Conservation (phyloP, 768 basidiomycete species). For the Phlebiopsis gigantea region DNA sequence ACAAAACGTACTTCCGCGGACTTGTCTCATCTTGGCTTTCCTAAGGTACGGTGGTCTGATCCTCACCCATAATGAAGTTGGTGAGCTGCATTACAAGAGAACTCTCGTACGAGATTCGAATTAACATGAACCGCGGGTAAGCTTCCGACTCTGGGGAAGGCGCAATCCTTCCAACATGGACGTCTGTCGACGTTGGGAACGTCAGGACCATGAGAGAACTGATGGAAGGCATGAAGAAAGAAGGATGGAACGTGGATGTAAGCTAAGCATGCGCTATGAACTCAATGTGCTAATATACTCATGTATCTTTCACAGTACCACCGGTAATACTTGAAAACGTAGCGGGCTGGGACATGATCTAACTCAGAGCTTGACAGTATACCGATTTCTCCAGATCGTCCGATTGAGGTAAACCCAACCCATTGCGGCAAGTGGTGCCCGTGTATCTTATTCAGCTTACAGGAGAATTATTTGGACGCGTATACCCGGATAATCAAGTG, state of each 20-base stretch:
- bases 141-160: constrained; percentile 60
- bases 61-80: constrained; percentile 90
- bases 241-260: constrained; percentile 93
- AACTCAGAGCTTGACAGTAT: constrained; percentile 44
- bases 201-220: constrained; percentile 88
- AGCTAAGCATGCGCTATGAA: neutral
- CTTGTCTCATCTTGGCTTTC: neutral
- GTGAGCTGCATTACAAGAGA: constrained; percentile 34
- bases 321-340: constrained; percentile 40
- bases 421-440: neutral
- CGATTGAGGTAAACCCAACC: constrained; percentile 63
- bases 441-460: neutral
- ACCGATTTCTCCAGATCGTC: constrained; percentile 90
- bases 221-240: constrained; percentile 68
- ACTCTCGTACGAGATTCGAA: neutral
- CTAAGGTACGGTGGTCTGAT: constrained; percentile 82
- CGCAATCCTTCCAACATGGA: constrained; percentile 90
- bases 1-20: too few relatives aligned
- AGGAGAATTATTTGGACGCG: constrained; percentile 95
- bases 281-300: constrained; percentile 3
- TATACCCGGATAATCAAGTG: constrained; percentile 78
- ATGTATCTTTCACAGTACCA: constrained; percentile 47
- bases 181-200: constrained; percentile 73
- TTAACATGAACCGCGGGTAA: constrained; percentile 11
- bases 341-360: neutral